Evolutionary conservation across 177 flowering plant genomes (phyloP).

Genomic region (Vitis hybrid): DNA sequence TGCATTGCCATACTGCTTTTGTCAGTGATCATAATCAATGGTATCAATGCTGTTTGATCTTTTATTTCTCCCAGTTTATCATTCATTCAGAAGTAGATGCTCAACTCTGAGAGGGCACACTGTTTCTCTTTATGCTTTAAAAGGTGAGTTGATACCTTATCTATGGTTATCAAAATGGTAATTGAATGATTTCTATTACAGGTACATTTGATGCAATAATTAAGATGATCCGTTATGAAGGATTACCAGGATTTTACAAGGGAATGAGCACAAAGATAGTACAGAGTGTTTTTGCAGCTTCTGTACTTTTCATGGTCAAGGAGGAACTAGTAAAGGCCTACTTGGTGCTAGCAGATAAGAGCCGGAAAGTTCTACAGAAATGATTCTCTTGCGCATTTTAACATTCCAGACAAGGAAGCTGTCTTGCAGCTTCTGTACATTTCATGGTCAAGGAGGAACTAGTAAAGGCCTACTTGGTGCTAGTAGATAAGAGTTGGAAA

Average conservation of each 20-base stretch:
- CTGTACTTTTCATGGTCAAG: slow-evolving; percentile 62
- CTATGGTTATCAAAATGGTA: not conserved
- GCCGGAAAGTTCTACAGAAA: slow-evolving; percentile 16
- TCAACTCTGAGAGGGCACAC: no score
- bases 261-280: slow-evolving; percentile 71
- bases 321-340: slow-evolving; percentile 59
- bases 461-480: slow-evolving; percentile 37
- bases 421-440: slow-evolving; percentile 53
- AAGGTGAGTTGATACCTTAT: not conserved
- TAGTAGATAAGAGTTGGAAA: slow-evolving; percentile 28
- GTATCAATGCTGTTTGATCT: no score
- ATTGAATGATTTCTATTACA: slow-evolving; percentile 18
- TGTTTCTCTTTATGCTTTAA: not conserved
- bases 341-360: slow-evolving; percentile 26
- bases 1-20: no score
- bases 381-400: not conserved
- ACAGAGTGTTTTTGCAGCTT: slow-evolving; percentile 69
- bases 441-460: slow-evolving; percentile 68
- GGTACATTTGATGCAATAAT: slow-evolving; percentile 60
- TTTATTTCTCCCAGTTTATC: no score
- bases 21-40: no score
- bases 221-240: slow-evolving; percentile 57
- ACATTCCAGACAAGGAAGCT: not conserved
- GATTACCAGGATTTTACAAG: slow-evolving; percentile 49
- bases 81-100: no score